Base-by-base conservation (phyloP, 352 stramenopile genomes). In the Phytophthora fragariaefolia region DNA sequence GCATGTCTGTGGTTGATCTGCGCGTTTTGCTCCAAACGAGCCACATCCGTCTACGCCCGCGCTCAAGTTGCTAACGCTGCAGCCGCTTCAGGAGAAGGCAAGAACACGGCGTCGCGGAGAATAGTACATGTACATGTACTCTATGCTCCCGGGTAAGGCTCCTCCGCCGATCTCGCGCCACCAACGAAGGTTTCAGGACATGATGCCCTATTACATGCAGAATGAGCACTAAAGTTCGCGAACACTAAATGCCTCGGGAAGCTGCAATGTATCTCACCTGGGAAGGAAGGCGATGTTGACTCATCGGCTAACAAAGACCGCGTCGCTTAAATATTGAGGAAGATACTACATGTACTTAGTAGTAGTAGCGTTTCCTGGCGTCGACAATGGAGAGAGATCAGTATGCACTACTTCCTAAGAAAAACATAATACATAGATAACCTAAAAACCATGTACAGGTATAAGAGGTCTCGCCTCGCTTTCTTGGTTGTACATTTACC, bases 401-500 rank as follows among this genome's bases (percentile, higher is more conserved):
- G n/a, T n/a, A n/a, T n/a, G n/a, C n/a, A n/a, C n/a, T n/a, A n/a
- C n/a, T n/a, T n/a, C n/a, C n/a, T n/a, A n/a, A n/a, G n/a, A n/a
- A n/a, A n/a, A n/a, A n/a, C n/a, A n/a, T n/a, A n/a, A n/a, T n/a
- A n/a, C n/a, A n/a, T n/a, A n/a, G n/a, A n/a, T n/a, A n/a, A n/a
- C n/a, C n/a, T n/a, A n/a, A n/a, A n/a, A 36, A 36, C 12, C n/a
- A 15, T 40, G 12, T 55, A 45, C 48, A 55, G 28, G 34, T n/a
- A 43, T 18, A 18, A 45, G 9, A 20, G 48, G 27, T 4, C 9
- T 46, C n/a, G 22, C 24, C 22, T 62, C 28, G 48, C 34, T 59
- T 58, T 54, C 18, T 63, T 54, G 47, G 47, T 66, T 71, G 32
- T 58, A 71, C 56, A 51, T 58, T n/a, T 42, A 42, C 67, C 45